Evolutionary conservation across 2,329 filamentous ascomycete genomes (phyloP).

Genomic region (Aspergillus proliferans): DNA sequence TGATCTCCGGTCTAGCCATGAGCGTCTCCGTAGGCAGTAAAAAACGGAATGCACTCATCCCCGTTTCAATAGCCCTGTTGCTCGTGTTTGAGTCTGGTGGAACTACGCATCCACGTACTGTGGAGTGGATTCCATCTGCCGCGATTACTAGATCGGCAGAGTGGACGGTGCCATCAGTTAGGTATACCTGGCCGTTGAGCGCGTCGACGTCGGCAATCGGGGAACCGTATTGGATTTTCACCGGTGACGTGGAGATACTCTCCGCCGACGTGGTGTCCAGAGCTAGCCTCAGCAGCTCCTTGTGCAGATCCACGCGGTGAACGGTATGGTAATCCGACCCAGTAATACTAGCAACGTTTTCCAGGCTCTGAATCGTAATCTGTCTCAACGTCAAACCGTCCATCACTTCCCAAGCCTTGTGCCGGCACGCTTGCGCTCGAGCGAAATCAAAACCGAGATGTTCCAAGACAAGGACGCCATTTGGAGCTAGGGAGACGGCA

Average conservation of each 20-base stretch:
- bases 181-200: constrained; percentile 11
- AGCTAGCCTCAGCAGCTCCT: constrained; percentile 13
- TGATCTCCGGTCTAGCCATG: constrained; percentile 26
- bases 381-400: constrained; percentile 14
- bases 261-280: neutral
- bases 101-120: constrained; percentile 7
- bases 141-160: constrained; percentile 26
- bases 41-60: constrained; percentile 22
- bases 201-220: constrained; percentile 18
- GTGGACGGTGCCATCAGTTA: constrained; percentile 15
- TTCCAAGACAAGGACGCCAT: constrained; percentile 20
- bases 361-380: constrained; percentile 4
- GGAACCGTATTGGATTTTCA: constrained; percentile 15
- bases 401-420: constrained; percentile 15
- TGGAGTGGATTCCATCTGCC: constrained; percentile 26
- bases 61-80: constrained; percentile 5
- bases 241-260: neutral
- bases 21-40: constrained; percentile 18
- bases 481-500: constrained; percentile 23
- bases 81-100: neutral
- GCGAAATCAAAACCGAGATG: constrained; percentile 21
- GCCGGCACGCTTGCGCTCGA: constrained; percentile 15
- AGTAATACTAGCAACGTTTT: neutral
- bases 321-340: constrained; percentile 4
- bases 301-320: constrained; percentile 15